These are phyloP conservation scores for Fraxinus excelsior DNA, from an alignment of 257 asterid genomes.

Conservation along the genomic window DNA sequence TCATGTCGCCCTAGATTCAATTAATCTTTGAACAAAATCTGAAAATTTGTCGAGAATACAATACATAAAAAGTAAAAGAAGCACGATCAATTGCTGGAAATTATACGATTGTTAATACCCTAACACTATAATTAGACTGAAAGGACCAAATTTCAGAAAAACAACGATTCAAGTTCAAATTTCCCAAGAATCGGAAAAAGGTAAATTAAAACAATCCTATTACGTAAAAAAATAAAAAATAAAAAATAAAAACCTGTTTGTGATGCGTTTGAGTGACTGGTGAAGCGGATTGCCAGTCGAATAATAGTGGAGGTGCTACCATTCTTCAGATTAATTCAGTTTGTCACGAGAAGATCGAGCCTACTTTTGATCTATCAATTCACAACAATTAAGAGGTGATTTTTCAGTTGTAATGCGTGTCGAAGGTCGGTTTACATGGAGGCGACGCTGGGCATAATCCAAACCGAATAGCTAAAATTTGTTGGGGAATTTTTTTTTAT, in stretches of 20 bases:
- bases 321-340: slow-evolving; percentile 31
- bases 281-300: slow-evolving; percentile 62
- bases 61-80: background rate
- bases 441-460: no score
- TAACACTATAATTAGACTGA: background rate
- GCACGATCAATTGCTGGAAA: background rate
- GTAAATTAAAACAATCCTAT: background rate
- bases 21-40: no score
- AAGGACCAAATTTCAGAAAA: no score
- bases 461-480: no score
- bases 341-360: no score
- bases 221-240: background rate
- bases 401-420: no score
- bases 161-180: background rate
- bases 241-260: slow-evolving; percentile 51
- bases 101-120: background rate
- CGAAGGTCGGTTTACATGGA: no score
- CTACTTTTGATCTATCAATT: no score
- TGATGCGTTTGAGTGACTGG: slow-evolving; percentile 86
- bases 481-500: no score
- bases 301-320: slow-evolving; percentile 81
- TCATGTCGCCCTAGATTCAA: background rate
- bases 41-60: no score
- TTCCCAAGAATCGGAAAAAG: background rate
- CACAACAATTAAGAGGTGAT: no score